Percentiles rank a stretch among this genome's conserved stretches.
phyloP scores from a whole-genome alignment of 2,329 filamentous ascomycete species.

The Botryosphaeria dothidea region DNA sequence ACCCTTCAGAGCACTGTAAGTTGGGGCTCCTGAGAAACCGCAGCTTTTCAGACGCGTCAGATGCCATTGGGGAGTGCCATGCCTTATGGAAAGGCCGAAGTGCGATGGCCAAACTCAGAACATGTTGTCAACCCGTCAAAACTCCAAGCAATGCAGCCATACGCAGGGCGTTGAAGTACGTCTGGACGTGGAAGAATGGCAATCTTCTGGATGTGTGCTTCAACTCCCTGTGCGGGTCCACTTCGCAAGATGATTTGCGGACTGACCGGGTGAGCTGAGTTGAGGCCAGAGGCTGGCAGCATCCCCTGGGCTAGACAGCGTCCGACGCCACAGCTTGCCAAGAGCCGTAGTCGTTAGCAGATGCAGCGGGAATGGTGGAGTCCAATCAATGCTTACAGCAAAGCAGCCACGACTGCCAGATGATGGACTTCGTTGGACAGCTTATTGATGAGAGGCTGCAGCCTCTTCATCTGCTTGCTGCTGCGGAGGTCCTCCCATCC shows the following conservation, averaged over 20 bases:
- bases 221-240: not conserved
- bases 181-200: not conserved
- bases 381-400: constrained; percentile 59
- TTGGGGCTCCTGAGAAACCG: not conserved
- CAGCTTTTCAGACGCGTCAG: not conserved
- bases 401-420: constrained; percentile 68
- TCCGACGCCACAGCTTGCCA: not conserved
- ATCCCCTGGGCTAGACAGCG: not conserved
- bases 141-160: not conserved
- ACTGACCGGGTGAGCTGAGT: not conserved
- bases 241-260: not conserved
- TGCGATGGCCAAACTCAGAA: not conserved
- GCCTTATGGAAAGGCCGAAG: not conserved
- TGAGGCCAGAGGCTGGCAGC: not conserved
- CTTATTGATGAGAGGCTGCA: constrained; percentile 65
- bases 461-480: constrained; percentile 58
- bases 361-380: not conserved
- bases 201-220: not conserved
- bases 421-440: constrained; percentile 65
- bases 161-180: not conserved
- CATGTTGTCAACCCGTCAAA: not conserved
- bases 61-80: not conserved
- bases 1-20: constrained; percentile 67
- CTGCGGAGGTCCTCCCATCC: constrained; percentile 74
- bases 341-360: not conserved